Evolutionary conservation across 345 rosid genomes (phyloP), one percentile per base, ranked within the genome.

Genomic region (Turnera subulata): DNA sequence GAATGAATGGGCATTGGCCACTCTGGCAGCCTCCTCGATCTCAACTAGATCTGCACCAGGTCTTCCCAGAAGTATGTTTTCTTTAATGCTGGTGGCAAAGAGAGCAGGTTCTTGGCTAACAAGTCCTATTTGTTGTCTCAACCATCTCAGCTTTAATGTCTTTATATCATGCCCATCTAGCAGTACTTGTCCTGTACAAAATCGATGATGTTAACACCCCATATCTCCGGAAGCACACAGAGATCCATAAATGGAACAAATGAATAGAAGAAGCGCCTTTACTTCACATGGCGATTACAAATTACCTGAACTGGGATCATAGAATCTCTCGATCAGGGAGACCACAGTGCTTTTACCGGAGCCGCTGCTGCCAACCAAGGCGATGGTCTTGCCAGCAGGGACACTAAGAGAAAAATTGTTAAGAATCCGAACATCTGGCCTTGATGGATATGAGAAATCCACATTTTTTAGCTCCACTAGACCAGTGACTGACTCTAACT

Each of bases 51-150:
- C 79, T 2, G 98, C 93, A 51, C 82, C 93, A 0, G 98, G 90
- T 66, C 98, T 83, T 67, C 96, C 98, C 61, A 92, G 68, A 19
- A 92, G 82, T 68, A 92, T 86, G 66, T 92, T 92, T 62, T 92
- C 98, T 74, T 79, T 92, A 60, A 92, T 92, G 64, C 91, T 80
- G 72, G 98, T 89, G 1, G 98, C 98, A 35, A 92, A 92, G 16
- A 92, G 67, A 6, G 96, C 95, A 19, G 96, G 98, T 52, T 92
- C 98, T 80, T 92, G 98, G 78, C 98, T 92, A 50, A 92, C 98
- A 9, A 92, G 93, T 10, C 98, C 98, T 65, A 92, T 92, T 61
- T 92, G 98, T 64, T 89, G 89, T 73, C 98, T 83, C 71, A 92
- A 63, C 98, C 96, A 86, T 72, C 74, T 84, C 66, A 92, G 73